Conservation (phyloP, 352 stramenopile species). For the Pythium sp. region DNA sequence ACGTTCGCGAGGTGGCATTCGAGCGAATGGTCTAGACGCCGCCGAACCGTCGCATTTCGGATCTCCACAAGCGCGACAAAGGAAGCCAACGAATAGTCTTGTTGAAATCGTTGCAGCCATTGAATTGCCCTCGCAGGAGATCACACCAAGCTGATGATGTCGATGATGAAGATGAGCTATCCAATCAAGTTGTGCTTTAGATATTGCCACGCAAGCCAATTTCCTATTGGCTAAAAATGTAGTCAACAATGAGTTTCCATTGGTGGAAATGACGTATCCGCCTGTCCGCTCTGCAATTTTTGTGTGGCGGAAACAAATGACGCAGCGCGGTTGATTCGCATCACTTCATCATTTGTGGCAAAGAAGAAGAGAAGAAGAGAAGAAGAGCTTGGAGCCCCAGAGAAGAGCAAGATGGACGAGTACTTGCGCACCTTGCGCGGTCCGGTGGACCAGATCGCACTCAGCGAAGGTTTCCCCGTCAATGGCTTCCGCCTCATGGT, state of each 20-base stretch:
- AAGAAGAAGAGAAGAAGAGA: conserved; percentile 12
- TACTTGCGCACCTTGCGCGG: conserved; percentile 56
- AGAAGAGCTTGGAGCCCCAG: neutral
- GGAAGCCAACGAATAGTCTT: neutral
- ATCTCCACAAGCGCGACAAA: neutral
- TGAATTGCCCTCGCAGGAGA: neutral
- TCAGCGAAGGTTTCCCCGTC: conserved; percentile 71
- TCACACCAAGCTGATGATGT: neutral
- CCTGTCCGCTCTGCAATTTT: neutral
- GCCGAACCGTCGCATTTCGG: neutral
- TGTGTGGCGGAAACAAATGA: conserved; percentile 16
- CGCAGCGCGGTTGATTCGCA: conserved; percentile 22
- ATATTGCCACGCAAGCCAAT: neutral
- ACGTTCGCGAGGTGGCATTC: conserved; percentile 70
- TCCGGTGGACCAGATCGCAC: conserved; percentile 63
- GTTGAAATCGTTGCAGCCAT: neutral
- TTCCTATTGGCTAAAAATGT: conserved; percentile 22
- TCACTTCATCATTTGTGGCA: conserved; percentile 18
- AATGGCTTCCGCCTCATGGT: conserved; percentile 79
- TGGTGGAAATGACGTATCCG: conserved; percentile 24
- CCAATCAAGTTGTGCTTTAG: neutral
- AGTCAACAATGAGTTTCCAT: conserved; percentile 19
- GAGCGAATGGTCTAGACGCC: conserved; percentile 41
- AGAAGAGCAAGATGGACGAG: conserved; percentile 31
- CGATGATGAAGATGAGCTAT: neutral